These are phyloP conservation scores for Hypholoma sublateritium DNA, from an alignment of 768 basidiomycete species.

Conservation along the genomic window DNA sequence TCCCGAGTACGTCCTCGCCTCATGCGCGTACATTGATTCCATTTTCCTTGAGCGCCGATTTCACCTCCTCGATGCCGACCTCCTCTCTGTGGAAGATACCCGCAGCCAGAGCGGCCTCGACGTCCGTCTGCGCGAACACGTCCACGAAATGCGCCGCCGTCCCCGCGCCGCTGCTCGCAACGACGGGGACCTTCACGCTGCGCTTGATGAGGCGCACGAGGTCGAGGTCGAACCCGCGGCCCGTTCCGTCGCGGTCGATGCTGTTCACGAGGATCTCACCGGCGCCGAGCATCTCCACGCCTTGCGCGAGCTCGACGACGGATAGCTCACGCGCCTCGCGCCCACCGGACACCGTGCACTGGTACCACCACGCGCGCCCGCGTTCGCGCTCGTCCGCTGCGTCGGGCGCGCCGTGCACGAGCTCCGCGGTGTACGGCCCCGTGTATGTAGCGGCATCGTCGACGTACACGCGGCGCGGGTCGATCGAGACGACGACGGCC, in stretches of 20 bases:
- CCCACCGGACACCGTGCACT: slow-evolving; percentile 95
- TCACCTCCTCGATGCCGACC: slow-evolving; percentile 82
- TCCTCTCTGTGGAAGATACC: slow-evolving; percentile 95
- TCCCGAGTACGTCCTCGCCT: not conserved
- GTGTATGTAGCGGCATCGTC: slow-evolving; percentile 56
- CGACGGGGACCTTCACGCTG: slow-evolving; percentile 85
- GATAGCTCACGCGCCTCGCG: slow-evolving; percentile 82
- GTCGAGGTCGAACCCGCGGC: slow-evolving; percentile 87
- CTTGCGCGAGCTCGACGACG: slow-evolving; percentile 86
- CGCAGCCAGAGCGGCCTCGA: slow-evolving; percentile 92
- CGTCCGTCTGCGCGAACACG: slow-evolving; percentile 76
- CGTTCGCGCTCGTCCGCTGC: slow-evolving; percentile 56
- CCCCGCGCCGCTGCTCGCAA: slow-evolving; percentile 95
- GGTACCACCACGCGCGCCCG: slow-evolving; percentile 95
- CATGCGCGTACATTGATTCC: slow-evolving; percentile 43
- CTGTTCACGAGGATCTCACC: slow-evolving; percentile 95
- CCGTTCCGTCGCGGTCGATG: slow-evolving; percentile 95
- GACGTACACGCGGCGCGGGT: slow-evolving; percentile 87
- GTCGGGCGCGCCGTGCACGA: slow-evolving; percentile 48
- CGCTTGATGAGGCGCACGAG: slow-evolving; percentile 74
- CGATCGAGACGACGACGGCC: slow-evolving; percentile 96
- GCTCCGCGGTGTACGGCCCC: slow-evolving; percentile 66
- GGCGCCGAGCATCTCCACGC: slow-evolving; percentile 88
- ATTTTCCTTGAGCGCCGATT: slow-evolving; percentile 48
- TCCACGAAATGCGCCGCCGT: slow-evolving; percentile 79